Evolutionary conservation across 2,329 filamentous ascomycete genomes (phyloP).

Genomic region (Seiridium unicorne): DNA sequence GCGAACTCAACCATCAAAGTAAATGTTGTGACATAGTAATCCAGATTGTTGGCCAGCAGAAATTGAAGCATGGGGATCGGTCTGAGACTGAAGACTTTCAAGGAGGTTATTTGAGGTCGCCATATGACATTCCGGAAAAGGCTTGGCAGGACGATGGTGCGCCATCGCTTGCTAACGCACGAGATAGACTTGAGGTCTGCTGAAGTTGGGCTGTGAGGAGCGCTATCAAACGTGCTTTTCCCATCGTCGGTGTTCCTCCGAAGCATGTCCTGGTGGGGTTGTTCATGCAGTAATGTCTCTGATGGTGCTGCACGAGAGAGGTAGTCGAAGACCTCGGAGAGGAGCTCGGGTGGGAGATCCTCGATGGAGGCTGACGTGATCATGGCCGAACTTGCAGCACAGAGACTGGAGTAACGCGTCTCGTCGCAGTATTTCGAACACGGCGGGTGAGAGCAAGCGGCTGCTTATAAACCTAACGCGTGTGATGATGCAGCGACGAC

Average conservation of each 20-base stretch:
- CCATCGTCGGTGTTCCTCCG: constrained; percentile 26
- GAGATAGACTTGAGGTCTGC: constrained; percentile 56
- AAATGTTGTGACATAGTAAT: constrained; percentile 38
- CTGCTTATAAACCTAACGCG: no score
- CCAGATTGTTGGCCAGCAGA: constrained; percentile 32
- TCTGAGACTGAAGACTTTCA: constrained; percentile 23
- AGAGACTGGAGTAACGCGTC: no score
- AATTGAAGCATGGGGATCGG: constrained; percentile 39
- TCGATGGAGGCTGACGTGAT: not conserved
- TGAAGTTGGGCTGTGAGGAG: not conserved
- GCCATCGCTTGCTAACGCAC: constrained; percentile 51
- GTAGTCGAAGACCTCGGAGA: constrained; percentile 55
- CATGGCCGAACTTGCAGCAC: not conserved
- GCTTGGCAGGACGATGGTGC: constrained; percentile 45
- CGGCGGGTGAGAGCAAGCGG: no score
- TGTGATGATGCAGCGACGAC: no score
- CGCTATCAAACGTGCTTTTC: not conserved
- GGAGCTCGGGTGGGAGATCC: constrained; percentile 59
- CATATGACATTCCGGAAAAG: constrained; percentile 58
- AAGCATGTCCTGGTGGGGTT: constrained; percentile 42
- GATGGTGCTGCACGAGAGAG: constrained; percentile 51
- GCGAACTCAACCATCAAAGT: constrained; percentile 37
- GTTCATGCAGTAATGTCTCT: constrained; percentile 43
- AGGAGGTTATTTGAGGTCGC: constrained; percentile 25
- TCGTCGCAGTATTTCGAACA: no score